A percentile compares a stretch with the other conserved stretches of the same genome.
These are phyloP conservation scores for Acanthamoeba lenticulata DNA, from an alignment of 208 protist species.

Conservation along the genomic window DNA sequence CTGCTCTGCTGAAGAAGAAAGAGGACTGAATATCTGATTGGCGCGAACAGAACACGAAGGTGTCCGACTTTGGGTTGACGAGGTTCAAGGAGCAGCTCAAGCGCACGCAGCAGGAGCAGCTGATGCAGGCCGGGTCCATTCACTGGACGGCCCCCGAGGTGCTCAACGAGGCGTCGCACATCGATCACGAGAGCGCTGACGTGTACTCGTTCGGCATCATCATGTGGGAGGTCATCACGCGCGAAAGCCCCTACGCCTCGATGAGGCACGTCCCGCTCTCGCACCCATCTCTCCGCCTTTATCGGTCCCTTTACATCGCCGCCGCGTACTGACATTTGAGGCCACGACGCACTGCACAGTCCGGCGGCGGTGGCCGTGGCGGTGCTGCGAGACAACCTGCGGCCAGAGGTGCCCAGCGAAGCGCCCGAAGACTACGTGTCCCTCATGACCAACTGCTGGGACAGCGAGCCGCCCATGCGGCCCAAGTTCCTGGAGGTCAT, in stretches of 20 bases:
- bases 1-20: no score
- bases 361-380: constrained; percentile 47
- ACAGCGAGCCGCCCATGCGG: constrained; percentile 11
- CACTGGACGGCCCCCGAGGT: constrained; percentile 47
- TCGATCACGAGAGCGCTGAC: constrained; percentile 2
- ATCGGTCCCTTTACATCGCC: no score
- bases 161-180: neutral
- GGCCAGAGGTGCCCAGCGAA: neutral
- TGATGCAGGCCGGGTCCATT: neutral
- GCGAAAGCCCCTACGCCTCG: neutral
- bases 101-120: neutral
- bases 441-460: neutral
- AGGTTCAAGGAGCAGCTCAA: constrained; percentile 15
- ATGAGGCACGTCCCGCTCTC: neutral
- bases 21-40: neutral
- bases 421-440: neutral
- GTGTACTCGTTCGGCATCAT: constrained; percentile 32
- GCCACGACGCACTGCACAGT: neutral
- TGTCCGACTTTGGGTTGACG: constrained; percentile 5
- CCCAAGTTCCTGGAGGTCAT: constrained; percentile 60
- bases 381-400: constrained; percentile 44
- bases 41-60: neutral
- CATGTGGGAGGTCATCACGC: constrained; percentile 36
- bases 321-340: neutral
- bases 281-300: neutral